Evolutionary conservation across 768 basidiomycete genomes (phyloP), one percentile per base, ranked within the genome.

Genomic region (Punctularia strigosozonata): DNA sequence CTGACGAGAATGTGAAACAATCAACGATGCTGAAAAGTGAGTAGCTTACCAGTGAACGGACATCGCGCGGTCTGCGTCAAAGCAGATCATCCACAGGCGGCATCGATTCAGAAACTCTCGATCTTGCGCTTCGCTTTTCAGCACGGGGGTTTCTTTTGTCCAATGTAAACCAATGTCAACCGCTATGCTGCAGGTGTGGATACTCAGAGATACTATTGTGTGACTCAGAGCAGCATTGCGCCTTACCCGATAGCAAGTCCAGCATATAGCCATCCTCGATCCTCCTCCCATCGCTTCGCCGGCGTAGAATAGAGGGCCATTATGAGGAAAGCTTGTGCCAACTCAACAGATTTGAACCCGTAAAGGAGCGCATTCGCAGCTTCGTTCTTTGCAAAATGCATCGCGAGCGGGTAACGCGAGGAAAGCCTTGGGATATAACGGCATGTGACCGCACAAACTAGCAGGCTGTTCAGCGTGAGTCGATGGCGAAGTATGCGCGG

Each of bases 61-160:
- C 3, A 82, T 80, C 20, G 87, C 89, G 13, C 85, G 74, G 54
- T 95, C 90, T 41, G 92, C 56, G 52, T 87, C 86, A 61, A 81
- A 90, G 54, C 86, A 91, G 37, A 84, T 82, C 67, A 92, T 72
- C 89, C 89, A 95, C 21, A 81, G 77, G n/a, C 90, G 64, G 31
- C 75, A 77, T 42, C 82, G 76, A 54, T 95, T 92, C 50, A 90
- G 59, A 24, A 85, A 69, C 61, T 92, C 89, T 14, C 89, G 69
- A 46, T 84, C 83, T 45, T 83, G 75, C 26, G 68, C 75, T 56
- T 89, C 85, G 19, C 71, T 77, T n/a, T n/a, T n/a, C 39, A 73
- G 66, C n/a, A 77, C 70, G 47, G 78, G 75, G 4, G 63, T 63
- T 6, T 61, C 62, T 6, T 75, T 63, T 6, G 73, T 74, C 36